phyloP scores from a whole-genome alignment of 148 eudicot genomes.

The Mesembryanthemum crystallinum region DNA sequence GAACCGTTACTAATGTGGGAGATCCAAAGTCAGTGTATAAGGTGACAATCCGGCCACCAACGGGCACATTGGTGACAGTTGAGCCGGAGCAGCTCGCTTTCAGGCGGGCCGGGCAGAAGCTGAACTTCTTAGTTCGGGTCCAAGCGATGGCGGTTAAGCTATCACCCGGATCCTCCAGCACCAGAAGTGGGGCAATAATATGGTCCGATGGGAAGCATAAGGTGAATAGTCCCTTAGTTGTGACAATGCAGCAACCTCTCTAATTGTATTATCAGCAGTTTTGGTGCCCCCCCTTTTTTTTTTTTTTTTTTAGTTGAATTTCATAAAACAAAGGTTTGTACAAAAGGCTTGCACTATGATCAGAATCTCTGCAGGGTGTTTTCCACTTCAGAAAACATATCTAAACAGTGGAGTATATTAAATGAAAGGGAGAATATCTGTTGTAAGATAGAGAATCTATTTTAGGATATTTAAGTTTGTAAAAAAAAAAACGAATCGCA shows the following conservation, averaged over 20 bases:
- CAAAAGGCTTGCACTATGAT: constrained; percentile 14
- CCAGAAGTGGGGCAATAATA: constrained; percentile 58
- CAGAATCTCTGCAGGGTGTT: constrained; percentile 31
- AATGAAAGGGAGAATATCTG: background rate
- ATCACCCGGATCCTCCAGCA: constrained; percentile 56
- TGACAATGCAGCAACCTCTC: constrained; percentile 84
- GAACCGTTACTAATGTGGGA: constrained; percentile 82
- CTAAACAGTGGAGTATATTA: background rate
- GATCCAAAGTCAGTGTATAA: constrained; percentile 58
- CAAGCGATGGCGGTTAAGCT: constrained; percentile 43
- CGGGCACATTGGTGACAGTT: constrained; percentile 59
- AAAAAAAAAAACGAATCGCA: background rate
- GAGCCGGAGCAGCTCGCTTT: constrained; percentile 59
- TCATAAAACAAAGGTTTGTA: background rate
- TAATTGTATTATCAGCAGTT: constrained; percentile 22
- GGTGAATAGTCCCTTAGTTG: constrained; percentile 76
- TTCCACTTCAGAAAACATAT: constrained; percentile 37
- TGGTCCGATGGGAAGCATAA: constrained; percentile 87
- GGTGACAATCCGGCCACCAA: constrained; percentile 49
- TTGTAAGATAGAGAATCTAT: constrained; percentile 22
- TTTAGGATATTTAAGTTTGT: background rate
- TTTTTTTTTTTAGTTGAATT: background rate
- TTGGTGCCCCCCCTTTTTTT: background rate
- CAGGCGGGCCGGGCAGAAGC: constrained; percentile 69
- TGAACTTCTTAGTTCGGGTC: constrained; percentile 72